Percentiles rank a stretch among this genome's conserved stretches.
Conservation (phyloP, 2,329 filamentous ascomycete genomes). For the Aspergillus flavus region DNA sequence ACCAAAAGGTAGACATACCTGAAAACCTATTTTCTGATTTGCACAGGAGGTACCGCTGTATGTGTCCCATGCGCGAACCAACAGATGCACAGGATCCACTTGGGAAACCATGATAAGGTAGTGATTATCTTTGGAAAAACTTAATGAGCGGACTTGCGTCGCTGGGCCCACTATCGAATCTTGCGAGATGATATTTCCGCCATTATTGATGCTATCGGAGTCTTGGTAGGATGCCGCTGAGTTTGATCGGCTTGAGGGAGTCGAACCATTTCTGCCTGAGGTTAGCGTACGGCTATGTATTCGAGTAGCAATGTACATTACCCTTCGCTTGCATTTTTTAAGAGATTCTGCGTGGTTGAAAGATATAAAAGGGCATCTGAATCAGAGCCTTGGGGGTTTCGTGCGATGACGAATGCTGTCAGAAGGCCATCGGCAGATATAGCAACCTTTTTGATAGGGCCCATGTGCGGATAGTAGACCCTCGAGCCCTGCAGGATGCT, state of each 20-base stretch:
- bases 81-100: constrained; percentile 4
- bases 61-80: constrained; percentile 16
- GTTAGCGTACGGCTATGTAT: background rate
- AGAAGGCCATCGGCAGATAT: constrained; percentile 19
- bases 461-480: constrained; percentile 5
- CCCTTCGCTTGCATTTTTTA: constrained; percentile 13
- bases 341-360: constrained; percentile 15
- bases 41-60: constrained; percentile 8
- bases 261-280: constrained; percentile 2
- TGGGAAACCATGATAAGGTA: constrained; percentile 17
- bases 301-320: background rate
- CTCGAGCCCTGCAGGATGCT: background rate
- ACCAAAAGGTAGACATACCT: background rate
- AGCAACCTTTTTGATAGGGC: constrained; percentile 17
- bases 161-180: constrained; percentile 7
- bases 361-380: constrained; percentile 13
- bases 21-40: background rate
- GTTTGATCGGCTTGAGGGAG: constrained; percentile 13
- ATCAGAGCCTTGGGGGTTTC: background rate
- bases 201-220: constrained; percentile 6
- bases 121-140: constrained; percentile 13
- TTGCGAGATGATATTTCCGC: constrained; percentile 10
- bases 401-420: constrained; percentile 11
- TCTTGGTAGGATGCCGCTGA: constrained; percentile 10
- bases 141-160: constrained; percentile 13